These are phyloP conservation scores for Asterophora lycoperdoides DNA, from an alignment of 768 basidiomycete species.

Conservation along the genomic window DNA sequence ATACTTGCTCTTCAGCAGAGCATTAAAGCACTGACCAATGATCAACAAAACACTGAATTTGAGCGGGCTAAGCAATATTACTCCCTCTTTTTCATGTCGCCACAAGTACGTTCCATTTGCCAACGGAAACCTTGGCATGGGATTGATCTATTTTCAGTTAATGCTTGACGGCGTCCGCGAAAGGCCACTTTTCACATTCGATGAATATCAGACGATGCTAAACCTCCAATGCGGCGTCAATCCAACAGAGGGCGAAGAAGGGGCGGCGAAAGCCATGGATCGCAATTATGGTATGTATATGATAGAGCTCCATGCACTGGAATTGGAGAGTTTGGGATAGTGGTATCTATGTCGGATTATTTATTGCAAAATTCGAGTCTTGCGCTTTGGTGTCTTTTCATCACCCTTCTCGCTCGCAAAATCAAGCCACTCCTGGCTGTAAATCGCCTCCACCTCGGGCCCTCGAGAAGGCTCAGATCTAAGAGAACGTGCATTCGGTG, in stretches of 20 bases:
- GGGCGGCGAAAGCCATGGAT: slow-evolving; percentile 50
- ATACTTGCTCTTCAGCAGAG: slow-evolving; percentile 90
- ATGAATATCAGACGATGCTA: slow-evolving; percentile 90
- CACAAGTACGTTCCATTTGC: slow-evolving; percentile 52
- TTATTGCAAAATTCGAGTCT: slow-evolving; percentile 1
- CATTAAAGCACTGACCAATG: slow-evolving; percentile 69
- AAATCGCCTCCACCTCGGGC: slow-evolving; percentile 24
- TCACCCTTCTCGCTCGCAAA: slow-evolving; percentile 9
- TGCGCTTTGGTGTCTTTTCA: slow-evolving; percentile 10
- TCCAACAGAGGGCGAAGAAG: slow-evolving; percentile 48
- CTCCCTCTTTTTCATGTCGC: slow-evolving; percentile 66
- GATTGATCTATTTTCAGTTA: slow-evolving; percentile 31
- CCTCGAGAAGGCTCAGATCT: slow-evolving; percentile 21
- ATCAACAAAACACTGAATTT: slow-evolving; percentile 61
- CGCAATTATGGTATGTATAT: slow-evolving; percentile 82
- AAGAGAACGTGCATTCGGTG: slow-evolving; percentile 23
- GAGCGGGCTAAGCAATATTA: slow-evolving; percentile 78
- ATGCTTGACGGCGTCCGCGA: slow-evolving; percentile 71
- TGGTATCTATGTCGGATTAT: slow-evolving; percentile 4
- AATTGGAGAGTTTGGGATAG: slow-evolving; percentile 45
- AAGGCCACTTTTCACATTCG: slow-evolving; percentile 71
- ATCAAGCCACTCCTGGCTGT: slow-evolving; percentile 34
- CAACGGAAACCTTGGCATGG: neutral
- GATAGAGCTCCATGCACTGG: slow-evolving; percentile 84
- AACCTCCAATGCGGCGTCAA: slow-evolving; percentile 86